Evolutionary conservation across 352 stramenopile genomes (phyloP).

Genomic region (Globisporangium middletonii): DNA sequence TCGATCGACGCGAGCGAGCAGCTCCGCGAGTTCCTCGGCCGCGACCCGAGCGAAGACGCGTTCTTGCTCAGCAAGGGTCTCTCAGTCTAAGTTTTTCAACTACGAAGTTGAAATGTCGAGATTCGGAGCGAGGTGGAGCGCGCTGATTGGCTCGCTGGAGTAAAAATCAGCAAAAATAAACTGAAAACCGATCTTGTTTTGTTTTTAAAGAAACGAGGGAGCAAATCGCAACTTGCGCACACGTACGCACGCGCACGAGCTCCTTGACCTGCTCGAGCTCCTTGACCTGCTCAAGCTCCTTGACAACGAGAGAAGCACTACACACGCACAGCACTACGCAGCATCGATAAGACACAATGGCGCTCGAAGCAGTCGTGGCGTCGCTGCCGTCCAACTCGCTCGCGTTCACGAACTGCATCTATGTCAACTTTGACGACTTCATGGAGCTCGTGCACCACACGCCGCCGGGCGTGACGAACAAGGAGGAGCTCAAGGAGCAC

Average conservation of each 20-base stretch:
- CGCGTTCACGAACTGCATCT: conserved; percentile 81
- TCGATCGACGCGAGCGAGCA: conserved; percentile 75
- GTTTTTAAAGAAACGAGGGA: conserved; percentile 1
- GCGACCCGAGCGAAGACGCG: conserved; percentile 66
- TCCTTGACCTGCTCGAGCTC: too few species aligned
- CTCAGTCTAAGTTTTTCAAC: background rate
- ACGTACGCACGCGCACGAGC: background rate
- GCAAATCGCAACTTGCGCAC: background rate
- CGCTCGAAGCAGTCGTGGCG: conserved; percentile 55
- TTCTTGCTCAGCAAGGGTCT: conserved; percentile 83
- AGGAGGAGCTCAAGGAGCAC: conserved; percentile 64
- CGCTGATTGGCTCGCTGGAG: conserved; percentile 1
- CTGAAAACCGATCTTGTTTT: conserved; percentile 2
- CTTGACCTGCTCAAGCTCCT: too few species aligned
- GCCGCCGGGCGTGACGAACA: conserved; percentile 50
- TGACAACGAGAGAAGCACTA: too few species aligned
- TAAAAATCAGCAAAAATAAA: background rate
- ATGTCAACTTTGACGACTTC: conserved; percentile 74
- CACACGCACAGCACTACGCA: background rate
- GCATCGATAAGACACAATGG: conserved; percentile 21
- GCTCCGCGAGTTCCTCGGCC: conserved; percentile 76
- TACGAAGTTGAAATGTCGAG: background rate
- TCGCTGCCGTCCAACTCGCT: conserved; percentile 70
- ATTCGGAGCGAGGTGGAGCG: background rate
- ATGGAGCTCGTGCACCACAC: conserved; percentile 56